Evolutionary conservation across 148 eudicot species (phyloP).

Genomic region (Cornus florida): DNA sequence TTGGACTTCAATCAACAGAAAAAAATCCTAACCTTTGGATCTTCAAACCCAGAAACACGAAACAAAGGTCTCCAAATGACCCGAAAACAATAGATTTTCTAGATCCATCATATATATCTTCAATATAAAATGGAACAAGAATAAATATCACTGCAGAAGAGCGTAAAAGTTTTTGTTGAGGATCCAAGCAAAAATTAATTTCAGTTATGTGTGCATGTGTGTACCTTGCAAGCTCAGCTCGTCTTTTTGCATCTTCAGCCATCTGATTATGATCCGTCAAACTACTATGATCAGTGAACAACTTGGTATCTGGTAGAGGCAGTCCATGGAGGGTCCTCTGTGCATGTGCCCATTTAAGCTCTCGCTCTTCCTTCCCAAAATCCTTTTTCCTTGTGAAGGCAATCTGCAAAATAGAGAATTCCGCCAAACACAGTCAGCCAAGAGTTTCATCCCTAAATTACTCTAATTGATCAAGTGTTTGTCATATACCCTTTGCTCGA

Average conservation of each 20-base stretch:
- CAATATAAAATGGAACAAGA: neutral
- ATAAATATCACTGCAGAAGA: neutral
- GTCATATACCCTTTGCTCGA: conserved; percentile 45
- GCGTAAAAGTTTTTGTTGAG: neutral
- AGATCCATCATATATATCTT: neutral
- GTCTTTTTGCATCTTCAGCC: conserved; percentile 48
- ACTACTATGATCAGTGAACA: conserved; percentile 24
- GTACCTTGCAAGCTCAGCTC: conserved; percentile 47
- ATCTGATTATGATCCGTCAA: conserved; percentile 34
- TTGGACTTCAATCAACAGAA: no score
- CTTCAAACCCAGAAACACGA: no score
- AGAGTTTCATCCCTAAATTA: neutral
- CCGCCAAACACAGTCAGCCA: neutral
- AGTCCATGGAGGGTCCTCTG: conserved; percentile 44
- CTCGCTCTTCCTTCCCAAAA: conserved; percentile 43
- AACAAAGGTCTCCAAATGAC: no score
- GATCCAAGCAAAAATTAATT: neutral
- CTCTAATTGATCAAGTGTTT: neutral
- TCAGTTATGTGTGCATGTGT: neutral
- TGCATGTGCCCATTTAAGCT: conserved; percentile 42
- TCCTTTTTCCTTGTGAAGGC: conserved; percentile 44
- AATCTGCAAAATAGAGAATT: conserved; percentile 16
- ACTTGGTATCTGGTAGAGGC: conserved; percentile 36
- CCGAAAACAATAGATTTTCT: no score
- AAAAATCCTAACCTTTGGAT: no score